These are phyloP conservation scores for Claviceps cyperi DNA, from an alignment of 2,329 filamentous ascomycete genomes.

Conservation along the genomic window DNA sequence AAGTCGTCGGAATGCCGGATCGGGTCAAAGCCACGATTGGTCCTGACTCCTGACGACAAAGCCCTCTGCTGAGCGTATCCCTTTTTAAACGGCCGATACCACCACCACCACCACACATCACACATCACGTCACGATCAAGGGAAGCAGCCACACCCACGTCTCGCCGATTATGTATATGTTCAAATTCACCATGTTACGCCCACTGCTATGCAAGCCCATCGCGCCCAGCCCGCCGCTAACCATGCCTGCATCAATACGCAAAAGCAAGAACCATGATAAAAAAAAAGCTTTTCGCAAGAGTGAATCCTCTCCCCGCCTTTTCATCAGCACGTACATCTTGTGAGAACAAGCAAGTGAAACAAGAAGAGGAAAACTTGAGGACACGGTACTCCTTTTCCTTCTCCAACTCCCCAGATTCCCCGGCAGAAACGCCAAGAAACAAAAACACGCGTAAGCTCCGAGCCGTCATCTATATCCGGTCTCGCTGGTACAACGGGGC, in stretches of 20 bases:
- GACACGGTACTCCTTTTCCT: background rate
- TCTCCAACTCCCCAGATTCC: background rate
- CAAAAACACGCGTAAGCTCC: conserved; percentile 1
- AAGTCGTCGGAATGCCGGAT: too few species aligned
- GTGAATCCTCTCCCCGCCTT: background rate
- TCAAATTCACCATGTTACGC: background rate
- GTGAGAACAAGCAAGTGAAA: background rate
- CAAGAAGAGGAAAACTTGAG: background rate
- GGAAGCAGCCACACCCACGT: too few species aligned
- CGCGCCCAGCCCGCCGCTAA: background rate
- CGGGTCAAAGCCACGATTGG: too few species aligned
- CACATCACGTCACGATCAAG: too few species aligned
- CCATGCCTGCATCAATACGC: background rate
- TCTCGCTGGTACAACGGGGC: background rate
- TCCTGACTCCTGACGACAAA: too few species aligned
- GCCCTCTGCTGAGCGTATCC: too few species aligned
- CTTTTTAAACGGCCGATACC: too few species aligned
- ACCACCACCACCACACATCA: too few species aligned
- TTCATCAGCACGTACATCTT: background rate
- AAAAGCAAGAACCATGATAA: background rate
- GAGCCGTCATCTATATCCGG: background rate
- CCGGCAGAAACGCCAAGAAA: background rate
- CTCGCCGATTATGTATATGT: too few species aligned
- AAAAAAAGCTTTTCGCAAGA: background rate
- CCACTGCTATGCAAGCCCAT: background rate